Base-by-base conservation (phyloP, 441 rosid species). In the Jatropha multifida region DNA sequence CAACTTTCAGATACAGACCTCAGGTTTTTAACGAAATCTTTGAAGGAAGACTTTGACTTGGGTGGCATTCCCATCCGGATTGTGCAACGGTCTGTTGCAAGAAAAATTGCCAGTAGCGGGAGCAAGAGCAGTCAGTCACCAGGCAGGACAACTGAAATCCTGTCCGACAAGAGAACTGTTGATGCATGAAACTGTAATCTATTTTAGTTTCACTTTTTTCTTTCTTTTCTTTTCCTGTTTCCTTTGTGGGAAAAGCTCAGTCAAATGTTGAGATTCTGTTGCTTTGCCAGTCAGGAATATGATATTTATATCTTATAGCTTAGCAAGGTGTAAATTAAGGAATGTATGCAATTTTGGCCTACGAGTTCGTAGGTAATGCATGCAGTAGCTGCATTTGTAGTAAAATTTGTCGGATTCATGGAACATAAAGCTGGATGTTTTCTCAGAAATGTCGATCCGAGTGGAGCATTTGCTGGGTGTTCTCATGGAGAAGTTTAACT, bases 21-120 rank as follows among this genome's bases (percentile, higher is more conserved):
- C 38, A 85, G 95, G 86, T 95, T 95, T 62, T 80, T 95, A 49
- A 92, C 90, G 0, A 93, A 81, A 76, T 95, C 99, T n/a, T 76
- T 93, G 84, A 90, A 92, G 85, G 99, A 93, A 77, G 99, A 95
- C 77, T 95, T 95, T 10, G 91, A 93, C 66, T 78, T 95, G 82
- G 98, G 94, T 4, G 99, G 99, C 62, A 90, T 88, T 84, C 98
- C 98, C 0, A 90, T 95, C 71, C 85, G 99, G 72, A 95, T 95
- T 69, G 83, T 90, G 89, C 97, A 95, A 64, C 83, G 98, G 51
- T 77, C 73, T 15, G 83, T 87, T 76, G 64, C 84, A 17, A 81
- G 87, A 75, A 80, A 68, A 11, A 40, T 65, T 4, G 77, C 75
- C 17, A 56, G 73, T 69, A 69, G 76, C 67, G 48, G 79, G 40